Conservation (phyloP, 306 rosid species). For the Sphenostylis stenocarpa region DNA sequence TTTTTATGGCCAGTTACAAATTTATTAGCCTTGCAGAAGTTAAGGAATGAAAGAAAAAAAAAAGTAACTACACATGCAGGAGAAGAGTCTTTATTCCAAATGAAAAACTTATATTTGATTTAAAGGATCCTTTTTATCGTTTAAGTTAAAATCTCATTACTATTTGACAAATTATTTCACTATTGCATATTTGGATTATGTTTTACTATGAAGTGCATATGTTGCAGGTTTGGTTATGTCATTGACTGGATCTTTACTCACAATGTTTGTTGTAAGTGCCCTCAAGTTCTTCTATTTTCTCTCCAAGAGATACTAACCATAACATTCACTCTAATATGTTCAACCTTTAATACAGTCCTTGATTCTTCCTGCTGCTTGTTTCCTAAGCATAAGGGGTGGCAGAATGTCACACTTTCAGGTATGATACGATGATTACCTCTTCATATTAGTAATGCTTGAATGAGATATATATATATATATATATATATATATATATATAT, state of each 20-base stretch:
- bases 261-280: slow-evolving; percentile 91
- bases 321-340: neutral
- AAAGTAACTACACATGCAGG: too few relatives aligned
- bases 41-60: too few relatives aligned
- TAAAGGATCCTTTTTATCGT: too few relatives aligned
- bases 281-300: neutral
- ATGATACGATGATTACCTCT: slow-evolving; percentile 31
- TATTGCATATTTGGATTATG: neutral
- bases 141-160: too few relatives aligned
- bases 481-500: too few relatives aligned
- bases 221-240: slow-evolving; percentile 87
- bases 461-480: too few relatives aligned
- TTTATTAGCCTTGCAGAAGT: neutral
- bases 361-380: slow-evolving; percentile 90
- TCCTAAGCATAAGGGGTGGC: slow-evolving; percentile 62
- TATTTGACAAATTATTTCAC: neutral
- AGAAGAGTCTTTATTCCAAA: too few relatives aligned
- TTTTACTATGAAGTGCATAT: slow-evolving; percentile 9
- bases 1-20: neutral
- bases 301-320: neutral
- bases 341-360: slow-evolving; percentile 61
- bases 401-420: slow-evolving; percentile 69
- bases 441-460: neutral
- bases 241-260: slow-evolving; percentile 78
- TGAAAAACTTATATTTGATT: too few relatives aligned